Conservation (phyloP, 345 rosid species). For the Rhodamnia rubescens region DNA sequence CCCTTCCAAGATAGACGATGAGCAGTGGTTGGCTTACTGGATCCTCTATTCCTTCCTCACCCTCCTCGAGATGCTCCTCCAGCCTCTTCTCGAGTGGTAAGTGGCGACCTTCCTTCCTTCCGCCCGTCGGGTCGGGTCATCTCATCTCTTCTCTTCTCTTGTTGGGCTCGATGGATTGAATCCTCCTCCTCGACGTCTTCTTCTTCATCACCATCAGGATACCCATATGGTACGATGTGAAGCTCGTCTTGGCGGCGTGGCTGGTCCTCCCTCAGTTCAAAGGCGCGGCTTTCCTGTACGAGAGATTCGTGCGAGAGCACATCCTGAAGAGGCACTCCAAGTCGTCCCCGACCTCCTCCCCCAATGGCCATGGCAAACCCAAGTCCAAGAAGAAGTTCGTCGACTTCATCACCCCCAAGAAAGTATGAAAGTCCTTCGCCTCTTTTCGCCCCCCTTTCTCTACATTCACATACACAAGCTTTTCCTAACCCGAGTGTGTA, state of each 20-base stretch:
- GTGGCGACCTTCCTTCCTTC: background rate
- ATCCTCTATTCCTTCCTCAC: constrained; percentile 33
- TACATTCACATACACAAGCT: background rate
- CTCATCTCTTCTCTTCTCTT: too few relatives aligned
- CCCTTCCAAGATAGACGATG: constrained; percentile 21
- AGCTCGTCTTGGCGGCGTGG: constrained; percentile 26
- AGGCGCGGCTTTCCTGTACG: constrained; percentile 34
- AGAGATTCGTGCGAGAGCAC: constrained; percentile 13
- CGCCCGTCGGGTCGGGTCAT: too few relatives aligned
- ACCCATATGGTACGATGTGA: constrained; percentile 32
- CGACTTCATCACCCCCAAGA: constrained; percentile 1
- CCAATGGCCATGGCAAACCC: background rate
- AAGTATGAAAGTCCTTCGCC: background rate
- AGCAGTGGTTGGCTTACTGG: constrained; percentile 50
- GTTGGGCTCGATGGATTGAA: too few relatives aligned
- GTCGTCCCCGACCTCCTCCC: background rate
- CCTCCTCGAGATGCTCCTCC: constrained; percentile 28
- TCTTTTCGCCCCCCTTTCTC: background rate
- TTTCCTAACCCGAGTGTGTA: background rate
- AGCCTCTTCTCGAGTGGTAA: constrained; percentile 26
- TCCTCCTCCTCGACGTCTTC: fast-evolving
- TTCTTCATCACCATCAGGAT: constrained; percentile 2
- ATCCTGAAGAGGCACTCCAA: background rate
- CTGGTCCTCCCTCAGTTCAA: constrained; percentile 37
- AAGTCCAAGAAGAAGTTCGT: constrained; percentile 3